These are phyloP conservation scores for Sphagnum fallax DNA, from an alignment of 228 moss, liverwort and hornwort species.

Conservation along the genomic window DNA sequence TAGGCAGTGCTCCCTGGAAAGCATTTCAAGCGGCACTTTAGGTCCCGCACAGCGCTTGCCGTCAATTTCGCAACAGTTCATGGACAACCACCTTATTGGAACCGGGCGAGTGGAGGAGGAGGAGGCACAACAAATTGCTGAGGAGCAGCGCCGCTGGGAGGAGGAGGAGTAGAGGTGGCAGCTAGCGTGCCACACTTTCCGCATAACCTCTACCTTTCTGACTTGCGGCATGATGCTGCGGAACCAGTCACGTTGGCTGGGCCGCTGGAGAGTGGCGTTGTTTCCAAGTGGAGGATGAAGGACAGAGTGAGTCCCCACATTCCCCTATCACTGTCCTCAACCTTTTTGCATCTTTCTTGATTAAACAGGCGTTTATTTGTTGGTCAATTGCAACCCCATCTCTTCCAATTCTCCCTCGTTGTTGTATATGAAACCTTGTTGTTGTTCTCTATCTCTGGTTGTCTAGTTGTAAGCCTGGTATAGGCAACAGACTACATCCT, in stretches of 20 bases:
- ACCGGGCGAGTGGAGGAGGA: slow-evolving; percentile 36
- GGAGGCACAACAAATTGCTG: slow-evolving; percentile 45
- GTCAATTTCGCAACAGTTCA: slow-evolving; percentile 30
- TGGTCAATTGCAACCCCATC: too few species aligned
- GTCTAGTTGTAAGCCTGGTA: too few species aligned
- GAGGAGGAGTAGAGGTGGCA: slow-evolving; percentile 1
- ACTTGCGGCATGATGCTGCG: slow-evolving; percentile 81
- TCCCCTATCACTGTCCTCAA: too few species aligned
- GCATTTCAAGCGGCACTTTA: slow-evolving; percentile 69
- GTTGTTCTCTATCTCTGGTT: too few species aligned
- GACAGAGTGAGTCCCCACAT: slow-evolving; percentile 63
- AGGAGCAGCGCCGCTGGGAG: slow-evolving; percentile 17
- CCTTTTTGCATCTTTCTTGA: too few species aligned
- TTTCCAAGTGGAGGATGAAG: slow-evolving; percentile 98
- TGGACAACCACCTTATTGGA: slow-evolving; percentile 21
- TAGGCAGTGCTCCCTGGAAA: slow-evolving; percentile 91
- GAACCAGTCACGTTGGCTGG: slow-evolving; percentile 32
- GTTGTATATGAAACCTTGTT: too few species aligned
- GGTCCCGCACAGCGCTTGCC: slow-evolving; percentile 36
- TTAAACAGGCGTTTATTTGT: too few species aligned
- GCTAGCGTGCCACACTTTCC: slow-evolving; percentile 31
- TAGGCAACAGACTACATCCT: too few species aligned
- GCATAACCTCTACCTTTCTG: slow-evolving; percentile 63
- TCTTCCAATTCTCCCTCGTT: too few species aligned
- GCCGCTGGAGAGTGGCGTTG: slow-evolving; percentile 53